These are phyloP conservation scores for Ustilago loliicola DNA, from an alignment of 1,284 basidiomycete genomes.

Conservation along the genomic window DNA sequence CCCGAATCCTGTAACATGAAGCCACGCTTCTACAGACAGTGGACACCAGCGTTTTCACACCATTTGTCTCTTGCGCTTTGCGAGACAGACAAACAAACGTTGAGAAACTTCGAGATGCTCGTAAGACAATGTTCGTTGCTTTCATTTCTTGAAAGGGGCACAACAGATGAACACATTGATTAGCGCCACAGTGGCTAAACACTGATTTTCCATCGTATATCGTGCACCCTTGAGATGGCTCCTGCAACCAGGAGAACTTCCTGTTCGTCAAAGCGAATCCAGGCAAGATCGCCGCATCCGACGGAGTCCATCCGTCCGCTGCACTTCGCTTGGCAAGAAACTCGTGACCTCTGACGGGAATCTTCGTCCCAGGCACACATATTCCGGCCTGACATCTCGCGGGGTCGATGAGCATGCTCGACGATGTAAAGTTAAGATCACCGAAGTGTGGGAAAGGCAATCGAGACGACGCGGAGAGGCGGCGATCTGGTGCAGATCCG, in stretches of 20 bases:
- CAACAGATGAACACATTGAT: no score
- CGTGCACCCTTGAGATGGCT: no score
- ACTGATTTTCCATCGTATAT: no score
- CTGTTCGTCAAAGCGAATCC: no score
- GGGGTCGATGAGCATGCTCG: background rate
- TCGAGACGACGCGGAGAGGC: background rate
- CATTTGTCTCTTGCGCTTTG: no score
- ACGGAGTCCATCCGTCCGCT: background rate
- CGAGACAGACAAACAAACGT: no score
- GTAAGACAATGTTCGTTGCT: no score
- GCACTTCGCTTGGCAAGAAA: slow-evolving; percentile 1
- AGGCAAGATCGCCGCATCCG: background rate
- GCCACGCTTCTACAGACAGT: background rate
- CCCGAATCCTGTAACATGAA: slow-evolving; percentile 22
- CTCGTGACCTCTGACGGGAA: slow-evolving; percentile 12
- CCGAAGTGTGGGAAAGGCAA: background rate
- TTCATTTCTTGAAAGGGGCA: no score
- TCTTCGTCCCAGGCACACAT: background rate
- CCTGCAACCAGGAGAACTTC: no score
- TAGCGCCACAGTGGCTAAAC: no score
- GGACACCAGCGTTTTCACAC: background rate
- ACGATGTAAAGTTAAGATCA: background rate
- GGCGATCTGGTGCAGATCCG: slow-evolving; percentile 1
- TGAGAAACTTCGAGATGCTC: no score
- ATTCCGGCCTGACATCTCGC: background rate